Evolutionary conservation across 441 rosid species (phyloP), one percentile per base, ranked within the genome.

Genomic region (Rhodomyrtus psidioides): DNA sequence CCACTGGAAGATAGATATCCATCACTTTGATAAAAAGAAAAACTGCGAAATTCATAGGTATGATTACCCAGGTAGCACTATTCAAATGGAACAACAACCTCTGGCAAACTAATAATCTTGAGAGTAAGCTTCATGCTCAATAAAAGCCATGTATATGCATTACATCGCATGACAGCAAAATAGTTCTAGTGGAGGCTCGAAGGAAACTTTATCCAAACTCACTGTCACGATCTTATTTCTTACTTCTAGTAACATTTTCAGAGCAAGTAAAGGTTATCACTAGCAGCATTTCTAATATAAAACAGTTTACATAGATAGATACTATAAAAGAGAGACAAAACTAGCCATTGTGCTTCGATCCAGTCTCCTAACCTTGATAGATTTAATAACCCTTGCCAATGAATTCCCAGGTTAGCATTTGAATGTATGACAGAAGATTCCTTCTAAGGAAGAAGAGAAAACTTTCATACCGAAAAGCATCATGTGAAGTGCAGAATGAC

Each of bases 401-500:
- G 96, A 88, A 96, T 96, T 90, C 98, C 99, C 87, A 96, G 92
- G 91, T 96, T 94, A 84, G 98, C 98, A 92, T 94, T 95, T 84
- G 99, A 95, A 86, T 89, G 98, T 92, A 95, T 96, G 54, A 95
- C 89, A 83, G 99, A 96, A 56, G 98, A 95, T 88, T 93, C 96
- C 99, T 96, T 89, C 76, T 9, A 30, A 65, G 76, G 76, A 30
- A 30, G 44, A 65, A 65, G 26, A 65, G 24, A 65, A 65, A 34
- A 65, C 14, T 65, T 65, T 65, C 76, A 65, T 30, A 65, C 24
- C 19, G 92, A 17, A 86, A 59, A 81, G 44, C 85, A 89, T 49
- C 83, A 46, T 10, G 75, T 56, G 70, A 58, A 13, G 27, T 60
- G 59, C 56, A 59, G 24, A n/a, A 57, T 13, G 83, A 84, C 59